Evolutionary conservation across 306 rosid species (phyloP), one percentile per base, ranked within the genome.

Genomic region (Cucurbita argyrosperma): DNA sequence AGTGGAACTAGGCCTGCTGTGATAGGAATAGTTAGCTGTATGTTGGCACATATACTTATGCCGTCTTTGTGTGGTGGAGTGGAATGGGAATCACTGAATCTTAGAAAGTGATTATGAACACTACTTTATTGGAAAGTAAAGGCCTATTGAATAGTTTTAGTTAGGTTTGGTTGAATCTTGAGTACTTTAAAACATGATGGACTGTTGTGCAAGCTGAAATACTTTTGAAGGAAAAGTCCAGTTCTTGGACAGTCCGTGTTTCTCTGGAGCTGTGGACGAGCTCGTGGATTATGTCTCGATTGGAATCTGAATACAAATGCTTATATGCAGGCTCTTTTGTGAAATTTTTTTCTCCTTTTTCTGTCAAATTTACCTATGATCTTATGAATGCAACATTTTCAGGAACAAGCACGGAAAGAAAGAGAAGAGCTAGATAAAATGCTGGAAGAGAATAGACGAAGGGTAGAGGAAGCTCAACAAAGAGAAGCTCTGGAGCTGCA

Each of bases 381-480:
- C 13, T 21, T 21, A 21, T 21, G 23, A 21, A 13, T 46, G 56
- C 11, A 13, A 68, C 39, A 13, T 21, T 62, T 45, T 9, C 74
- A 91, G 97, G 93, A 88, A 78, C 93, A 86, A 83, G 88, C 90
- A 71, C 89, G 91, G 7, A 91, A 79, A 77, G 97, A 91, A 81
- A 86, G 96, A 77, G 97, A 91, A 70, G 97, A 91, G 84, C 84
- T 91, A 52, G 97, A 91, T 76, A 87, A 80, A 82, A 91, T 91
- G 97, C 85, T 91, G 71, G 97, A 89, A 82, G 97, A 91, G 83
- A 91, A 91, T 77, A 85, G 83, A 77, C 87, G 97, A 86, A 87
- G 96, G 78, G 97, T 91, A 75, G 97, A 91, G 80, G 96, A 91
- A 85, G 46, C 96, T 77, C 96, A 91, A 78, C 83, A 86, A 82